Evolutionary conservation across 495 filamentous ascomycete genomes (phyloP), one percentile per base, ranked within the genome.

Genomic region (Elasticomyces elasticus): DNA sequence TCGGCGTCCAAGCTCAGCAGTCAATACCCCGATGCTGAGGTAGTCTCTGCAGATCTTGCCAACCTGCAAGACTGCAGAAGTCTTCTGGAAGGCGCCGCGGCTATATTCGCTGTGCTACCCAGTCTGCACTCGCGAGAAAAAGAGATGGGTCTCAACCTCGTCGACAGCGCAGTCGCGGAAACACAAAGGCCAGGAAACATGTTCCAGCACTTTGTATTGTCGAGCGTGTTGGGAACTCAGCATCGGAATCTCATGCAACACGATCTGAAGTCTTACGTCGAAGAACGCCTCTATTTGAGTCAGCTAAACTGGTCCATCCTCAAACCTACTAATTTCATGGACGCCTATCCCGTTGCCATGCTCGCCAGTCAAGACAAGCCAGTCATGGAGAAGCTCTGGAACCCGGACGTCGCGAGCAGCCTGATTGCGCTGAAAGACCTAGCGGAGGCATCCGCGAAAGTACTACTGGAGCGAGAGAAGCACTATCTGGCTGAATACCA

Each of bases 231-330:
- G 1, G 24, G 61, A 13, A 62, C 68, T 3, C 65, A 64, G 54
- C 54, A 65, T n/a, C 55, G 62, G n/a, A 68, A 65, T 17, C 63
- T 68, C 31, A 48, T 69, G 44, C 60, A 70, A 24, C 69, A 70
- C 35, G 68, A 68, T 52, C 52, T 41, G 49, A 71, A 71, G 52
- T 52, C 33, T 58, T 33, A 63, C 40, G 50, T 70, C 28, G 69
- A 71, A 49, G 69, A 70, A 50, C 44, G 55, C 1, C 55, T 72
- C 10, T 54, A 66, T 20, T 55, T 66, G 27, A 59, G 54, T 35
- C 52, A 52, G 6, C 56, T 69, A 15, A 56, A 63, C 41, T 72
- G 56, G 19, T 70, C 68, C 5, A 64, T 71, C 55, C 56, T 71
- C 19, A 59, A 66, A 38, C 69, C 68, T 31, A 66, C 61, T 5